phyloP scores from a whole-genome alignment of 192 early-diverging fungal genomes.

The Coemansia sp. region DNA sequence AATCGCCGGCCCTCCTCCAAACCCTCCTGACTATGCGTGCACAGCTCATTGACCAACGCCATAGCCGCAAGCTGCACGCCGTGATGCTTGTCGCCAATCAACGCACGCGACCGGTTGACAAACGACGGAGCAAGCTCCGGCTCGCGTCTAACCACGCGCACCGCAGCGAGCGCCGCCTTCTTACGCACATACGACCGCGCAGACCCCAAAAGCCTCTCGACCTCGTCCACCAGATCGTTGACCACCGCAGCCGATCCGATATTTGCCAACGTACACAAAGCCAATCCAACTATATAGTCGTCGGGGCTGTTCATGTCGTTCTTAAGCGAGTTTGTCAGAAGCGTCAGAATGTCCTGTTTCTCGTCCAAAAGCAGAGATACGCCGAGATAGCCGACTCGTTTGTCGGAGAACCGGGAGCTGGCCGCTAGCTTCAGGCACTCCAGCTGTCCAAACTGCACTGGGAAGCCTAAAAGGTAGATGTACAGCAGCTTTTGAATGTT shows the following conservation, averaged over 20 bases:
- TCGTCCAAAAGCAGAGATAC: conserved; percentile 98
- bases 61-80: conserved; percentile 91
- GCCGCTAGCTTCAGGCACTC: conserved; percentile 98
- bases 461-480: conserved; percentile 98
- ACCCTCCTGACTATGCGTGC: conserved; percentile 68
- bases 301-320: conserved; percentile 94
- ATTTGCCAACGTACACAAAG: conserved; percentile 94
- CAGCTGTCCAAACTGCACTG: conserved; percentile 99
- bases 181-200: conserved; percentile 94
- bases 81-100: conserved; percentile 92
- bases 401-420: conserved; percentile 91
- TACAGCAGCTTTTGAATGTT: conserved; percentile 98
- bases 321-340: conserved; percentile 97
- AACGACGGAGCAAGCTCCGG: conserved; percentile 92
- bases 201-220: conserved; percentile 88
- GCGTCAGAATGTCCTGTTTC: conserved; percentile 94
- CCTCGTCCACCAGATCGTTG: conserved; percentile 89
- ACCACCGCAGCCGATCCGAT: conserved; percentile 97
- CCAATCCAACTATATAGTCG: conserved; percentile 96
- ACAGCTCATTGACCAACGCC: conserved; percentile 90
- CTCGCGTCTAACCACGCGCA: conserved; percentile 89
- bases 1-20: conserved; percentile 73
- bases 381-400: conserved; percentile 97
- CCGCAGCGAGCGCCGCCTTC: conserved; percentile 94
- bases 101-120: conserved; percentile 65